A percentile compares a stretch with the other conserved stretches of the same genome.
Conservation (phyloP, 2,329 filamentous ascomycete genomes). For the Penicillium sp. region DNA sequence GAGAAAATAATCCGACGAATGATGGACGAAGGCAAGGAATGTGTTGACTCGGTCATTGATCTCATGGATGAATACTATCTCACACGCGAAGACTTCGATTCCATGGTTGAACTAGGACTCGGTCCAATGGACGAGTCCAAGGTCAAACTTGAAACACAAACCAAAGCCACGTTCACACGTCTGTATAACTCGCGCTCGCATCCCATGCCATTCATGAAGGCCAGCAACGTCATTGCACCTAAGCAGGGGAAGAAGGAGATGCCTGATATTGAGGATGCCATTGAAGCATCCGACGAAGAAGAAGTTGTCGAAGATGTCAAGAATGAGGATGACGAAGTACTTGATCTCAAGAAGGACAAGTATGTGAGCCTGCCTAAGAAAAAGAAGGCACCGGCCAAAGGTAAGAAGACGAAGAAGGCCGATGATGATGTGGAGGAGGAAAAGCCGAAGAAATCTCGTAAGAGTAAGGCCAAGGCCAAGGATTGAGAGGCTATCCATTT, state of each 20-base stretch:
- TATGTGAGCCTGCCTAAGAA: slow-evolving; percentile 92
- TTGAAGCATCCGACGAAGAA: slow-evolving; percentile 84
- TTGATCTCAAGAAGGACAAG: slow-evolving; percentile 91
- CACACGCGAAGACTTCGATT: slow-evolving; percentile 91
- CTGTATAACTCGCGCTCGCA: slow-evolving; percentile 85
- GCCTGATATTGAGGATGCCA: slow-evolving; percentile 92
- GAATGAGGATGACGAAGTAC: slow-evolving; percentile 69
- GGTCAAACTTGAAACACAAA: slow-evolving; percentile 76
- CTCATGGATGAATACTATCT: slow-evolving; percentile 97
- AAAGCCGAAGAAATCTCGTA: slow-evolving; percentile 52
- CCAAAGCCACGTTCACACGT: slow-evolving; percentile 86
- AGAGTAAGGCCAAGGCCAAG: slow-evolving; percentile 31
- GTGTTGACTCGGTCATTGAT: slow-evolving; percentile 78
- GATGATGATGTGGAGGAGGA: slow-evolving; percentile 46
- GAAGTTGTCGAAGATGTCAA: slow-evolving; percentile 56
- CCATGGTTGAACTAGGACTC: slow-evolving; percentile 84
- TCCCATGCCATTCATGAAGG: slow-evolving; percentile 94
- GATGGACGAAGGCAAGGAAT: slow-evolving; percentile 75
- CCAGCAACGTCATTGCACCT: slow-evolving; percentile 69
- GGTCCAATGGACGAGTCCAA: slow-evolving; percentile 74
- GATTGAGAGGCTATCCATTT: slow-evolving; percentile 9
- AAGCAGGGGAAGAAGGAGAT: slow-evolving; percentile 71
- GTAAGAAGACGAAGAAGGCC: slow-evolving; percentile 36
- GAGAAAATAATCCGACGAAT: slow-evolving; percentile 72
- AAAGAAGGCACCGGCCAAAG: slow-evolving; percentile 49